Percentiles rank a stretch among this genome's conserved stretches.
These are phyloP conservation scores for Moricandia arvensis DNA, from an alignment of 345 rosid genomes.

Conservation along the genomic window DNA sequence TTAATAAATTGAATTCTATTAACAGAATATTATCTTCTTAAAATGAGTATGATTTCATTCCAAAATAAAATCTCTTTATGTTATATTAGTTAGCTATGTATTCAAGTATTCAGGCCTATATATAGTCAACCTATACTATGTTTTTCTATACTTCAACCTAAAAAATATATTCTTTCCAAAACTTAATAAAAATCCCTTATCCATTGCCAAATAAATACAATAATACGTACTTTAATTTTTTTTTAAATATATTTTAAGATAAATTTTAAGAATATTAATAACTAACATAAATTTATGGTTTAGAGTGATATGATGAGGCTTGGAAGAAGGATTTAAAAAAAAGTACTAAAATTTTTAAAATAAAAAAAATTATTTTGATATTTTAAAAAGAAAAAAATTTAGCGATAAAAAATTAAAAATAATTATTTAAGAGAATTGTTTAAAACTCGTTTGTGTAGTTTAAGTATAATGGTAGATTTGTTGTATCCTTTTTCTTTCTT, in stretches of 20 bases:
- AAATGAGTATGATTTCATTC: neutral
- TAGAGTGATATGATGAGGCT: too few species aligned
- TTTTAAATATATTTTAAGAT: too few species aligned
- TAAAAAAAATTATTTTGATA: too few species aligned
- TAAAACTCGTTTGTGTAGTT: neutral
- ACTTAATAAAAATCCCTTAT: too few species aligned
- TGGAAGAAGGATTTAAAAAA: too few species aligned
- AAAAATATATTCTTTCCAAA: constrained; percentile 1
- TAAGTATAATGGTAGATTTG: neutral
- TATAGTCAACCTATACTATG: constrained; percentile 5
- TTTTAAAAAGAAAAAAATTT: too few species aligned
- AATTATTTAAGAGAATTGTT: too few species aligned
- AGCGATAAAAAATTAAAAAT: too few species aligned
- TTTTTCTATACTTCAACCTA: neutral
- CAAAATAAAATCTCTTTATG: neutral
- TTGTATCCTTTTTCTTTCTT: neutral
- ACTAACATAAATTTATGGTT: too few species aligned
- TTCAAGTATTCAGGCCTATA: constrained; percentile 8
- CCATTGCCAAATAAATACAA: neutral
- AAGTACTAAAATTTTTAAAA: too few species aligned
- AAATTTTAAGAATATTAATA: too few species aligned
- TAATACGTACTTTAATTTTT: too few species aligned
- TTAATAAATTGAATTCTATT: neutral
- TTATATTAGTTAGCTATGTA: neutral
- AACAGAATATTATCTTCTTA: neutral